phyloP scores from a whole-genome alignment of 768 basidiomycete genomes.

The Termitomyces heimii region DNA sequence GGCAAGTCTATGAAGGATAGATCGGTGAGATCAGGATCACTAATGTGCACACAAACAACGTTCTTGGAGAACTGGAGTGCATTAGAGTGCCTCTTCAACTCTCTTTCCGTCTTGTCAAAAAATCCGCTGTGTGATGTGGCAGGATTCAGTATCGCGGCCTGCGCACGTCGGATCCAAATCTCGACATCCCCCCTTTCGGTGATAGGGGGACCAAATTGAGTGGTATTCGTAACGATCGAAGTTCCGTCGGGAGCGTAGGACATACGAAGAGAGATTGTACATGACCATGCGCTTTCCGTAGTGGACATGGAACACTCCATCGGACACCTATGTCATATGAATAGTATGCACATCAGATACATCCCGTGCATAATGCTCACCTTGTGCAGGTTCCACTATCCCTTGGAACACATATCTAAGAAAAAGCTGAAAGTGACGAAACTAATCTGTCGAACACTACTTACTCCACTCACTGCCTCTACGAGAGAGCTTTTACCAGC shows the following conservation, averaged over 20 bases:
- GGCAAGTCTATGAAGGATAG: conserved; percentile 51
- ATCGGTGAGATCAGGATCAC: conserved; percentile 38
- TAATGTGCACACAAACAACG: conserved; percentile 38
- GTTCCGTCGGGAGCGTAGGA: conserved; percentile 18
- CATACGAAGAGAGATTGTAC: conserved; percentile 34
- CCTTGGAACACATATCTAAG: conserved; percentile 57
- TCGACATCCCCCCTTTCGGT: conserved; percentile 40
- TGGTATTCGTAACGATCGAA: conserved; percentile 6
- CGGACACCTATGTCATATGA: conserved; percentile 33
- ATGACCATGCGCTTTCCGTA: conserved; percentile 31
- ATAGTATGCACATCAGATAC: background rate
- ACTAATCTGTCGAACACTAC: background rate
- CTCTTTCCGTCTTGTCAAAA: conserved; percentile 17
- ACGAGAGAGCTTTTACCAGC: conserved; percentile 7
- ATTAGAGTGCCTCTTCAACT: conserved; percentile 14
- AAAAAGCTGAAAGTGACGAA: background rate
- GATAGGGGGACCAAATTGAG: conserved; percentile 37
- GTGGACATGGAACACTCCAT: conserved; percentile 48
- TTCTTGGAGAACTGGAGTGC: conserved; percentile 41
- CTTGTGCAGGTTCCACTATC: conserved; percentile 58
- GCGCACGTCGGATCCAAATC: conserved; percentile 49
- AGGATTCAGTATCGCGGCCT: conserved; percentile 50
- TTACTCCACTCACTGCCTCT: conserved; percentile 1
- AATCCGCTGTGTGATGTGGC: conserved; percentile 21
- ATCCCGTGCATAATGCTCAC: conserved; percentile 18